Base-by-base conservation (phyloP, 2,329 filamentous ascomycete species). In the Tympanopsis confertula region DNA sequence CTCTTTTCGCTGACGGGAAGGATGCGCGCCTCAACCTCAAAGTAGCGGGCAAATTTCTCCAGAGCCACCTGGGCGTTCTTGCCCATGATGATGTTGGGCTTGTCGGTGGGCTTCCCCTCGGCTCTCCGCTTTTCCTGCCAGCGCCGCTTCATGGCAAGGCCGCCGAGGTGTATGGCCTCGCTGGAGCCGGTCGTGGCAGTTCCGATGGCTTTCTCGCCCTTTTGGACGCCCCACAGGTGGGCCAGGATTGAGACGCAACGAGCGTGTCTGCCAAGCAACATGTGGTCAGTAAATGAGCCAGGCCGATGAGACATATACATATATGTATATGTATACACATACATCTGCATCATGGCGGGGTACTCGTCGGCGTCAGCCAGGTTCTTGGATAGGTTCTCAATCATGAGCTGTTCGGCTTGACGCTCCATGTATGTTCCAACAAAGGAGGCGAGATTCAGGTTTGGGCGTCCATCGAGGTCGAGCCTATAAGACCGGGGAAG, bases 51-150 rank as follows among this genome's bases (percentile, higher is more conserved):
- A 44, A 84, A 83, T 51, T 85, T 85, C 56, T 83, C 74, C 30
- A 84, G 63, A 0, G 79, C 79, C 1, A 85, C 80, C 55, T 85
- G 81, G 2, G 79, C 79, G 45, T 83, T 84, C 18, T 75, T 67
- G 2, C 78, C 80, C 80, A 86, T 85, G 48, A 86, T 63, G 44
- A 86, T 83, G 49, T 85, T 86, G 1, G 81, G 81, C 20, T 70
- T 74, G 1, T 57, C 63, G 2, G 66, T 71, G 44, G 80, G 75
- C 43, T 83, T 82, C 13, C 78, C 77, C 26, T 67, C 68, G 0
- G 62, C 65, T 39, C 58, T 62, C 19, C 78, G 66, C 46, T 68
- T 70, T 47, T 82, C 73, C 52, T 84, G 77, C 81, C 80, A 85
- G 15, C 74, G 65, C n/a, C 78, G 65, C 61, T 84, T 84, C 80